These are phyloP conservation scores for Clarireedia sp. DNA, from an alignment of 2,329 filamentous ascomycete species.

Conservation along the genomic window DNA sequence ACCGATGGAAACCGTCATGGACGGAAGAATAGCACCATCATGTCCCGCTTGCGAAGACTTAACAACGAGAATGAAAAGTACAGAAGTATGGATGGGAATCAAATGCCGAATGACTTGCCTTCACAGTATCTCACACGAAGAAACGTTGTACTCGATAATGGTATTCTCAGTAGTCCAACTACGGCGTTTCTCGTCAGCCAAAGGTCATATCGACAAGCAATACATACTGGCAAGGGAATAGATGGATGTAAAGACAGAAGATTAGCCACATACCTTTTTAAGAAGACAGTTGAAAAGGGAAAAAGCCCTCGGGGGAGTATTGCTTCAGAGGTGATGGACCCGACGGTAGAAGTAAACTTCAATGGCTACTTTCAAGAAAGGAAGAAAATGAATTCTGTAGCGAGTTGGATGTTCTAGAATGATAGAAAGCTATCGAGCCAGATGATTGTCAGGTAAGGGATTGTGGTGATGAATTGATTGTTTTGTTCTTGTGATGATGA, in stretches of 20 bases:
- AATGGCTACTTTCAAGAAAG: slow-evolving; percentile 14
- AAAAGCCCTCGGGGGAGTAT: neutral
- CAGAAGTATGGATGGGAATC: neutral
- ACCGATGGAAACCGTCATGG: no score
- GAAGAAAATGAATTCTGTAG: slow-evolving; percentile 22
- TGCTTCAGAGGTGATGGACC: slow-evolving; percentile 8
- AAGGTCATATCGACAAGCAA: neutral
- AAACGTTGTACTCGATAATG: slow-evolving; percentile 9
- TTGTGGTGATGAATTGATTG: slow-evolving; percentile 20
- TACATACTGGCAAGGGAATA: neutral
- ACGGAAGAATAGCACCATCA: no score
- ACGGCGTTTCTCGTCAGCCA: slow-evolving; percentile 11
- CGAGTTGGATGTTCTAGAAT: slow-evolving; percentile 28
- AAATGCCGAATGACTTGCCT: slow-evolving; percentile 15
- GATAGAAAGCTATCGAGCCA: slow-evolving; percentile 32
- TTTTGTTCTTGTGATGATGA: slow-evolving; percentile 17
- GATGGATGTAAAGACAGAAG: neutral
- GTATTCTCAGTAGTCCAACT: slow-evolving; percentile 16
- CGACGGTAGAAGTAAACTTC: slow-evolving; percentile 1
- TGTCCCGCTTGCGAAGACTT: no score
- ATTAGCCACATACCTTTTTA: slow-evolving; percentile 17
- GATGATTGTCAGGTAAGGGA: slow-evolving; percentile 25
- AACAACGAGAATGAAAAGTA: neutral
- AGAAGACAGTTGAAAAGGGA: slow-evolving; percentile 6
- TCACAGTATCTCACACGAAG: slow-evolving; percentile 21